These are phyloP conservation scores for Ganoderma boninense DNA, from an alignment of 1,284 basidiomycete species.

Conservation along the genomic window DNA sequence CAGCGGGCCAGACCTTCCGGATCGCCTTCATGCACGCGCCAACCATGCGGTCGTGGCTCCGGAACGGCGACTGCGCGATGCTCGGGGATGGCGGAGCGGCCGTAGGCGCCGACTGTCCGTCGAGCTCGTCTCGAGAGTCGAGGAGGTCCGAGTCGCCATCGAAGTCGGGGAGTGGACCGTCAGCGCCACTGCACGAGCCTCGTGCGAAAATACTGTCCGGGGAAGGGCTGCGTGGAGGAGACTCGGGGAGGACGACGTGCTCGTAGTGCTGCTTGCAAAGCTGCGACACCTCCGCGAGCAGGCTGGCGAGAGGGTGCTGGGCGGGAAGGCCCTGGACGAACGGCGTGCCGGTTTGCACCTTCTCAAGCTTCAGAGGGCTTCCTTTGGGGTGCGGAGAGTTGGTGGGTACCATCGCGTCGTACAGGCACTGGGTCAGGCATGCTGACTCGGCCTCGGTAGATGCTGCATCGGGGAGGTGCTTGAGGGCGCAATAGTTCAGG, in stretches of 20 bases:
- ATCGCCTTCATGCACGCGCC: conserved; percentile 8
- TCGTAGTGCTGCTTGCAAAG: conserved; percentile 3
- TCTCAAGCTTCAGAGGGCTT: conserved; percentile 8
- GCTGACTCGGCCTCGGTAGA: not conserved
- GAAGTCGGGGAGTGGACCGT: not conserved
- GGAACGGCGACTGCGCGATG: not conserved
- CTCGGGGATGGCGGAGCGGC: not conserved
- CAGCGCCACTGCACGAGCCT: not conserved
- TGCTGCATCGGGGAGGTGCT: conserved; percentile 9
- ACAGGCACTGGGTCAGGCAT: not conserved
- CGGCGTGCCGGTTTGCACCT: conserved; percentile 8
- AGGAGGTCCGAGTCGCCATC: not conserved
- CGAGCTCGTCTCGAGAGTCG: not conserved
- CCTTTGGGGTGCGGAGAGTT: not conserved
- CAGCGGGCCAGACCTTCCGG: conserved; percentile 8
- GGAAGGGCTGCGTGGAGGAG: not conserved
- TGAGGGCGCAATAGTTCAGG: conserved; percentile 10
- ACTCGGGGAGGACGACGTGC: not conserved
- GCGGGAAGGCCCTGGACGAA: conserved; percentile 10
- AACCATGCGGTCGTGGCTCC: not conserved
- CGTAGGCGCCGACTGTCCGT: not conserved
- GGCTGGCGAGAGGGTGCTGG: not conserved
- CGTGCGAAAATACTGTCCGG: not conserved
- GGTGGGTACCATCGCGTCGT: not conserved
- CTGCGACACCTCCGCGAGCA: conserved; percentile 2